phyloP scores from a whole-genome alignment of 2,329 filamentous ascomycete species.

The Ceratocystis papillata region DNA sequence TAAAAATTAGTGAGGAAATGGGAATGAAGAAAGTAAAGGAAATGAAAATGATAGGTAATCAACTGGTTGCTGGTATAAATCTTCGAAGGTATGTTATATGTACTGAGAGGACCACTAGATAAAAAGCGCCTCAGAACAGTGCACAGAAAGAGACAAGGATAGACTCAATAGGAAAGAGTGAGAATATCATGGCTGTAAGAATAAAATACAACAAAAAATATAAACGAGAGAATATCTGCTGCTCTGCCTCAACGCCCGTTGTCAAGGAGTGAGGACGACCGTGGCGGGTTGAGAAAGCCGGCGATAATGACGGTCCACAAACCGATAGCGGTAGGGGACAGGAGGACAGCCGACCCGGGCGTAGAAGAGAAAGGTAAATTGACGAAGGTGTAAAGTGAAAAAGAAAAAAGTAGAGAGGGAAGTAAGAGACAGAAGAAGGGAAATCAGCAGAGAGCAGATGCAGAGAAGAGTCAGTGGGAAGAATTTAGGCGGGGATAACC shows the following conservation, averaged over 20 bases:
- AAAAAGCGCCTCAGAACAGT: constrained; percentile 4
- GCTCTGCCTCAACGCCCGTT: neutral
- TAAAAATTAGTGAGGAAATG: neutral
- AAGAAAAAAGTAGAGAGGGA: constrained; percentile 9
- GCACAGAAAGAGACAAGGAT: neutral
- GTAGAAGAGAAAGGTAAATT: no score
- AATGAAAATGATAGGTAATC: neutral
- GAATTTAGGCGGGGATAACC: constrained; percentile 6
- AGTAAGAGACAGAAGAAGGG: neutral
- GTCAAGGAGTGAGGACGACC: constrained; percentile 16
- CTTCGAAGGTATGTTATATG: neutral
- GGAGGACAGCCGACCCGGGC: neutral
- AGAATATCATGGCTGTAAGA: neutral
- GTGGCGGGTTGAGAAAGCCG: neutral
- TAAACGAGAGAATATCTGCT: constrained; percentile 24
- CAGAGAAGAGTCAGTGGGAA: neutral
- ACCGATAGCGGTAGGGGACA: neutral
- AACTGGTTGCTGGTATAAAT: neutral
- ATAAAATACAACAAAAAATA: constrained; percentile 11
- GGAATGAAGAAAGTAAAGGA: neutral
- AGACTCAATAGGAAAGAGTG: constrained; percentile 10
- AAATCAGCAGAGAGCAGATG: constrained; percentile 20
- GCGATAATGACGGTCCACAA: neutral
- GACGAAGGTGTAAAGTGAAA: neutral
- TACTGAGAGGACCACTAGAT: neutral